Evolutionary conservation across 805 yeast genomes (phyloP).

Genomic region (Blastobotrys muscicola): DNA sequence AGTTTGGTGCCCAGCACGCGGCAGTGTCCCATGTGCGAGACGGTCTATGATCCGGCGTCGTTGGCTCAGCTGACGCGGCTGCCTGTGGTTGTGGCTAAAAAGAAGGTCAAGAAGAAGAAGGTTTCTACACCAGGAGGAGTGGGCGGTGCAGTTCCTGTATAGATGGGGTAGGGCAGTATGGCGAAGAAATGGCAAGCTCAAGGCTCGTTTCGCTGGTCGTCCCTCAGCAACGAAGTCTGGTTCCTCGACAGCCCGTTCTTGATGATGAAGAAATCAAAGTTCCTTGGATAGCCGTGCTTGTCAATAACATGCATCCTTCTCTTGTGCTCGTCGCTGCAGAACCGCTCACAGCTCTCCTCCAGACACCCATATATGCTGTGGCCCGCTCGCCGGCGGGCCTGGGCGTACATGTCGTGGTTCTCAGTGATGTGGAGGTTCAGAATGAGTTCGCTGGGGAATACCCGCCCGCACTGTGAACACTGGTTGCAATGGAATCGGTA

Average conservation of each 20-base stretch:
- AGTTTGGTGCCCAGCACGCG: conserved; percentile 43
- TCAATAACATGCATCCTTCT: conserved; percentile 42
- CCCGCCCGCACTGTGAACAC: conserved; percentile 17
- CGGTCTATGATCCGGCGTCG: conserved; percentile 59
- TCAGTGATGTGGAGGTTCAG: conserved; percentile 44
- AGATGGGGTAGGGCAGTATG: no score
- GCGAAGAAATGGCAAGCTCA: no score
- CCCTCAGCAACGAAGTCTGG: no score
- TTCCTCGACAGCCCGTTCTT: no score
- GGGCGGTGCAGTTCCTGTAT: background rate
- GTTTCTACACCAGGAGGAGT: conserved; percentile 4
- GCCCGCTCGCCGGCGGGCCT: conserved; percentile 31
- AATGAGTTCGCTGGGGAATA: conserved; percentile 35
- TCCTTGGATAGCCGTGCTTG: conserved; percentile 41
- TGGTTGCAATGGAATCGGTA: conserved; percentile 10
- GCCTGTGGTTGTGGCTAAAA: conserved; percentile 44
- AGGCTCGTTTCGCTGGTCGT: no score
- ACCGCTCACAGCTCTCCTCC: conserved; percentile 31
- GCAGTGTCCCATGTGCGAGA: conserved; percentile 80
- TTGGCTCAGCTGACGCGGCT: conserved; percentile 48
- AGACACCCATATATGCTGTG: conserved; percentile 38
- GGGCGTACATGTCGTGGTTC: conserved; percentile 41
- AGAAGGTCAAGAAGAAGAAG: conserved; percentile 28
- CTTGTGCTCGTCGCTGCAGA: conserved; percentile 32
- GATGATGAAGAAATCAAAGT: conserved; percentile 8